Evolutionary conservation across 257 asterid genomes (phyloP).

Genomic region (Coffea canephora): DNA sequence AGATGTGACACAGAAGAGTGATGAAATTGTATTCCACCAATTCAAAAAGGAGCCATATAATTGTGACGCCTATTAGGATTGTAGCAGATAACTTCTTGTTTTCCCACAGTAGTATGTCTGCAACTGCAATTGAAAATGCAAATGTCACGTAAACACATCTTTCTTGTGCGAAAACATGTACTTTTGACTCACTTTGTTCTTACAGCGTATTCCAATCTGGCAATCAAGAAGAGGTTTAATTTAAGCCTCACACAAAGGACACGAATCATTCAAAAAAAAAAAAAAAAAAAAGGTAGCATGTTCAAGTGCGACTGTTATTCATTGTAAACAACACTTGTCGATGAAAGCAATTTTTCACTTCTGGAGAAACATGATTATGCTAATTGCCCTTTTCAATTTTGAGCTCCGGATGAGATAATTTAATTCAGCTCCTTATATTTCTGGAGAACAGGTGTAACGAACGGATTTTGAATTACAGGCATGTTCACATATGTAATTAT

Average conservation of each 20-base stretch:
- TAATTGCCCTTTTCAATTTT: neutral
- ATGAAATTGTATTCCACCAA: slow-evolving; percentile 68
- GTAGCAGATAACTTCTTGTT: slow-evolving; percentile 68
- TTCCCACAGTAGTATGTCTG: slow-evolving; percentile 69
- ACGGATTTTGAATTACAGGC: neutral
- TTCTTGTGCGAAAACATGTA: neutral
- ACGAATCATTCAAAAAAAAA: neutral
- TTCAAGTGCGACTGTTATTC: neutral
- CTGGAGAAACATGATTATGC: neutral
- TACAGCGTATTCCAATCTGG: neutral
- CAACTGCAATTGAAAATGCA: slow-evolving; percentile 41
- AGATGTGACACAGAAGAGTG: slow-evolving; percentile 51
- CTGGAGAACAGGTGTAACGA: neutral
- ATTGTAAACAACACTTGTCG: neutral
- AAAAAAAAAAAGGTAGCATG: neutral
- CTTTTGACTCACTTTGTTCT: neutral
- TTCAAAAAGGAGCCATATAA: slow-evolving; percentile 73
- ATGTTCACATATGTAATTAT: too few species aligned
- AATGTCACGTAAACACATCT: neutral
- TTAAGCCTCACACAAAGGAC: neutral
- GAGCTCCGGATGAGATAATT: neutral
- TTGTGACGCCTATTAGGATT: slow-evolving; percentile 49
- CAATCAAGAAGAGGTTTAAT: slow-evolving; percentile 3
- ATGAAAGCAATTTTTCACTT: neutral
- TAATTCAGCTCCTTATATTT: neutral